Evolutionary conservation across 2,329 filamentous ascomycete genomes (phyloP).

Genomic region (Hymenoscyphus linearis): DNA sequence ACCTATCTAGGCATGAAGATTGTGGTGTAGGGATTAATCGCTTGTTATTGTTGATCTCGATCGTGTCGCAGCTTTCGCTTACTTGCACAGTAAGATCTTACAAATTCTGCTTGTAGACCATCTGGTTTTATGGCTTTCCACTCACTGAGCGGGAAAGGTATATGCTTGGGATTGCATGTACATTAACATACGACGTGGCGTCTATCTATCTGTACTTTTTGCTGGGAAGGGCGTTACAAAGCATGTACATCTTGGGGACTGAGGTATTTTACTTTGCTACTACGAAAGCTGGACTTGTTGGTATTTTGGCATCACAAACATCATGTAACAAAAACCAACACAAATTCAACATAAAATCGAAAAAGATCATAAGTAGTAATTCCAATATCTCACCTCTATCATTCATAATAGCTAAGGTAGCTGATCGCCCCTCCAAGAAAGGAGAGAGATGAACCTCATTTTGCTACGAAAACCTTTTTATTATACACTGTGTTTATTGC

Average conservation of each 20-base stretch:
- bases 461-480: constrained; percentile 23
- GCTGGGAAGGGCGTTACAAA: neutral
- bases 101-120: no score
- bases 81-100: no score
- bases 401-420: constrained; percentile 21
- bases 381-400: constrained; percentile 24
- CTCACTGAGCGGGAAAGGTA: neutral
- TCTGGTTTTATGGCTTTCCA: neutral
- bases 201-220: neutral
- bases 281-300: neutral
- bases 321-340: neutral
- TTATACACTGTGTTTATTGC: constrained; percentile 32
- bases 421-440: neutral
- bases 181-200: neutral
- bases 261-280: no score
- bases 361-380: neutral
- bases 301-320: neutral
- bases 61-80: no score
- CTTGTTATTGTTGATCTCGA: neutral
- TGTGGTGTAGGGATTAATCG: neutral
- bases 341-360: neutral
- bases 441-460: neutral
- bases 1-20: neutral
- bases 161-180: neutral
- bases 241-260: neutral